These are phyloP conservation scores for Globisporangium lucens DNA, from an alignment of 352 stramenopile species.

Conservation along the genomic window DNA sequence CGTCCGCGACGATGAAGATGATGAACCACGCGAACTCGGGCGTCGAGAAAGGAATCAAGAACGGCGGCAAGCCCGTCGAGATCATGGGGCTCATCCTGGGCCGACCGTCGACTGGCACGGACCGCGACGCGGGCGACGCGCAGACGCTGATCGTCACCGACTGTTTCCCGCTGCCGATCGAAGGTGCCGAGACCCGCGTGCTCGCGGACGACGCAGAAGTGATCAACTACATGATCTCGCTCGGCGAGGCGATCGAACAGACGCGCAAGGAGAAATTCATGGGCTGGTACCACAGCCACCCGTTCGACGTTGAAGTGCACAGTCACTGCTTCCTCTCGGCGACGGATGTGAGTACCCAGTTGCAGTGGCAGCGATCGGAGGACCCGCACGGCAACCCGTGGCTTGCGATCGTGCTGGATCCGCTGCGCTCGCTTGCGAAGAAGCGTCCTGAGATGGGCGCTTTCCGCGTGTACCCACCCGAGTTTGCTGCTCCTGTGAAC, in stretches of 20 bases:
- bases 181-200: slow-evolving; percentile 94
- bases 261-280: slow-evolving; percentile 97
- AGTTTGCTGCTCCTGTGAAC: slow-evolving; percentile 92
- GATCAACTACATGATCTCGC: slow-evolving; percentile 99
- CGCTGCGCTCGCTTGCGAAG: slow-evolving; percentile 92
- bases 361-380: slow-evolving; percentile 97
- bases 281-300: slow-evolving; percentile 99
- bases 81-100: slow-evolving; percentile 99
- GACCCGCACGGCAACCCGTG: slow-evolving; percentile 95
- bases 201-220: slow-evolving; percentile 97
- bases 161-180: slow-evolving; percentile 97
- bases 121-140: slow-evolving; percentile 84
- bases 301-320: slow-evolving; percentile 96
- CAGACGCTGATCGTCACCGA: slow-evolving; percentile 97
- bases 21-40: slow-evolving; percentile 97
- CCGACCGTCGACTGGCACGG: slow-evolving; percentile 80
- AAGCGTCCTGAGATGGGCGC: slow-evolving; percentile 94
- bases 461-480: slow-evolving; percentile 97
- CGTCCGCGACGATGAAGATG: slow-evolving; percentile 95
- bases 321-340: slow-evolving; percentile 97
- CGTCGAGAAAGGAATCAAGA: slow-evolving; percentile 97
- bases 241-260: slow-evolving; percentile 93
- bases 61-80: slow-evolving; percentile 95
- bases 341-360: slow-evolving; percentile 97
- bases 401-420: slow-evolving; percentile 98